Conservation (phyloP, 2,329 filamentous ascomycete genomes). For the Sporothrix luriei region DNA sequence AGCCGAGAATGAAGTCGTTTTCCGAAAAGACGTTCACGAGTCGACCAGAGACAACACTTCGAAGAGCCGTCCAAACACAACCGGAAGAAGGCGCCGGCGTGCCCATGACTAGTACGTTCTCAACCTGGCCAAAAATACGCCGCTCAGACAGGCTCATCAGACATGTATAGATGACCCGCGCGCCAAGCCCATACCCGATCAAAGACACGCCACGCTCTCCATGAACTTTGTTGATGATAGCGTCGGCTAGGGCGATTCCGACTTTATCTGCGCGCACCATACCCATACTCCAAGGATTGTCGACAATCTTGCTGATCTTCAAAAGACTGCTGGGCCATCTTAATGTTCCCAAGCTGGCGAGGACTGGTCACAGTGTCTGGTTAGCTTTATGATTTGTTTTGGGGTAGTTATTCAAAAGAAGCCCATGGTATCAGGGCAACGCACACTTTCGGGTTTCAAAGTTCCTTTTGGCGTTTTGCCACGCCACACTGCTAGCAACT, state of each 20-base stretch:
- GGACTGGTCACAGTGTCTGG: slow-evolving; percentile 11
- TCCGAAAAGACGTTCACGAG: slow-evolving; percentile 90
- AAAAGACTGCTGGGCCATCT: slow-evolving; percentile 64
- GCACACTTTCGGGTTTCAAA: slow-evolving; percentile 53
- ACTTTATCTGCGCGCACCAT: slow-evolving; percentile 76
- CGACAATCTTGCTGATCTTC: slow-evolving; percentile 72
- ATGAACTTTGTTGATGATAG: slow-evolving; percentile 77
- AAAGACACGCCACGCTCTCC: slow-evolving; percentile 80
- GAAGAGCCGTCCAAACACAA: slow-evolving; percentile 74
- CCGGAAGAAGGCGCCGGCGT: slow-evolving; percentile 73
- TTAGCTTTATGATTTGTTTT: not conserved
- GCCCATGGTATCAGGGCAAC: slow-evolving; percentile 34
- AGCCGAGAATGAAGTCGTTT: slow-evolving; percentile 84
- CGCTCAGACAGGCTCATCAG: slow-evolving; percentile 78
- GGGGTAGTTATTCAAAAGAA: not conserved
- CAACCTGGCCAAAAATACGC: slow-evolving; percentile 80
- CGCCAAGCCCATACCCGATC: slow-evolving; percentile 80
- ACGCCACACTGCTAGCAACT: slow-evolving; percentile 78
- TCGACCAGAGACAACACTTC: slow-evolving; percentile 76
- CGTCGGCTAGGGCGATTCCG: slow-evolving; percentile 73
- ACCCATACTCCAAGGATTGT: slow-evolving; percentile 78
- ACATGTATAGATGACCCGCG: slow-evolving; percentile 81
- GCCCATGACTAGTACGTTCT: slow-evolving; percentile 83
- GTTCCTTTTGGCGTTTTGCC: slow-evolving; percentile 65
- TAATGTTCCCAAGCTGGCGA: slow-evolving; percentile 29